These are phyloP conservation scores for Niveomyces coronatus DNA, from an alignment of 2,329 filamentous ascomycete genomes.

Conservation along the genomic window DNA sequence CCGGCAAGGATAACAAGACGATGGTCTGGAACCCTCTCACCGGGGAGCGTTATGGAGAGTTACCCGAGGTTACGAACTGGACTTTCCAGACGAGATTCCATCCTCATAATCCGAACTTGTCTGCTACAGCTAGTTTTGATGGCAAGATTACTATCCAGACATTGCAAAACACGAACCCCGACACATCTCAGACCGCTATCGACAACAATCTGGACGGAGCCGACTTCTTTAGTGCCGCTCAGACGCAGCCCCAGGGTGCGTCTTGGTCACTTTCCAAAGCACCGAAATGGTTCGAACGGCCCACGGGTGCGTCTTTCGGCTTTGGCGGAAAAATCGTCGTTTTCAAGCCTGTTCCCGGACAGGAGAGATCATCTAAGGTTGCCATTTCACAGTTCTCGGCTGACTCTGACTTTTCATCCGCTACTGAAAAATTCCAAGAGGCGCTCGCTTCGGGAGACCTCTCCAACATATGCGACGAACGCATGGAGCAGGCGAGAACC, in stretches of 20 bases:
- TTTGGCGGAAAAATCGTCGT: slow-evolving; percentile 89
- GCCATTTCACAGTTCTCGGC: slow-evolving; percentile 81
- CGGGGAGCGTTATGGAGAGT: slow-evolving; percentile 78
- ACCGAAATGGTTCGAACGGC: slow-evolving; percentile 82
- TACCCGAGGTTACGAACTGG: slow-evolving; percentile 98
- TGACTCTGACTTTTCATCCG: slow-evolving; percentile 72
- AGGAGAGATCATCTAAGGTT: slow-evolving; percentile 63
- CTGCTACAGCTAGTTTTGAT: slow-evolving; percentile 93
- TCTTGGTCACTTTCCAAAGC: slow-evolving; percentile 80
- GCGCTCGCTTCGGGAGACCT: slow-evolving; percentile 71
- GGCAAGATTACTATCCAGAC: slow-evolving; percentile 93
- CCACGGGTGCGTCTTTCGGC: slow-evolving; percentile 79
- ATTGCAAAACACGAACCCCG: slow-evolving; percentile 82
- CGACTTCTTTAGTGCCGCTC: slow-evolving; percentile 92
- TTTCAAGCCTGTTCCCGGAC: slow-evolving; percentile 54
- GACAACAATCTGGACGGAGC: slow-evolving; percentile 73
- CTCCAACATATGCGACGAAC: slow-evolving; percentile 65
- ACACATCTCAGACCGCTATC: slow-evolving; percentile 54
- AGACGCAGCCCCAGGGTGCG: slow-evolving; percentile 80
- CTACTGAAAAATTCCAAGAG: slow-evolving; percentile 79
- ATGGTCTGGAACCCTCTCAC: slow-evolving; percentile 95
- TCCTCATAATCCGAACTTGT: slow-evolving; percentile 81
- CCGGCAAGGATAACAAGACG: slow-evolving; percentile 92
- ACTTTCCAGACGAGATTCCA: slow-evolving; percentile 94
- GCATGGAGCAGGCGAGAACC: slow-evolving; percentile 62